Conservation (phyloP, 1,284 basidiomycete species). For the Veloporphyrellus conicus region DNA sequence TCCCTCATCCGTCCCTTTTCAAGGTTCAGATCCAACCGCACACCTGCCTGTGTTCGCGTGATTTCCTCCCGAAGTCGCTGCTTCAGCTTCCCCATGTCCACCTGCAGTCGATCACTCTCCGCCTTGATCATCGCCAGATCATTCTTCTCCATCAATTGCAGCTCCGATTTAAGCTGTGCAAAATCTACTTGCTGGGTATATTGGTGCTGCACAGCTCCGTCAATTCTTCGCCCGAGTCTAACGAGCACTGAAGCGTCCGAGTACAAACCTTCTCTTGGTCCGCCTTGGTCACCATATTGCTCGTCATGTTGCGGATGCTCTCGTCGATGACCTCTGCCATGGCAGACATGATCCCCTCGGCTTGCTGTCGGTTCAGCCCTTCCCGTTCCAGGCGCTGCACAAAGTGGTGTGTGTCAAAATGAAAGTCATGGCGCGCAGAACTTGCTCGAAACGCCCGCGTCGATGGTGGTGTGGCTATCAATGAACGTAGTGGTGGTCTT, state of each 20-base stretch:
- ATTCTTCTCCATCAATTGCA: slow-evolving; percentile 96
- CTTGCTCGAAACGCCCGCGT: slow-evolving; percentile 26
- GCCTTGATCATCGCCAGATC: slow-evolving; percentile 94
- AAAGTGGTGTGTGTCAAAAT: slow-evolving; percentile 94
- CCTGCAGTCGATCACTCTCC: slow-evolving; percentile 88
- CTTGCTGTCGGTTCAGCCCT: slow-evolving; percentile 82
- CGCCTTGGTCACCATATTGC: slow-evolving; percentile 88
- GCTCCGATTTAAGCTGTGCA: slow-evolving; percentile 92
- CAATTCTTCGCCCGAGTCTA: slow-evolving; percentile 3
- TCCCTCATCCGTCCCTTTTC: slow-evolving; percentile 97
- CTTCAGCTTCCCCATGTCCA: slow-evolving; percentile 95
- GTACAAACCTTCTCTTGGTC: slow-evolving; percentile 90
- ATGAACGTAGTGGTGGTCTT: slow-evolving; percentile 5
- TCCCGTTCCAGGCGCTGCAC: slow-evolving; percentile 85
- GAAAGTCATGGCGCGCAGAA: slow-evolving; percentile 45
- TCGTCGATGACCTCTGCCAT: slow-evolving; percentile 95
- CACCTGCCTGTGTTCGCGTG: slow-evolving; percentile 88
- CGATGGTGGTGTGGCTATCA: neutral
- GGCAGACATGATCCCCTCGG: slow-evolving; percentile 91
- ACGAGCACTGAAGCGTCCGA: neutral
- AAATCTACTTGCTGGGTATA: slow-evolving; percentile 98
- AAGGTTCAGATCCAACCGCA: slow-evolving; percentile 91
- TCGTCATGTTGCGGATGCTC: slow-evolving; percentile 89
- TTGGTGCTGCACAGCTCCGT: slow-evolving; percentile 58
- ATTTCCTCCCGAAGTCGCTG: slow-evolving; percentile 91